Evolutionary conservation across 83 land plant genomes (phyloP).

Genomic region (Picea mariana): DNA sequence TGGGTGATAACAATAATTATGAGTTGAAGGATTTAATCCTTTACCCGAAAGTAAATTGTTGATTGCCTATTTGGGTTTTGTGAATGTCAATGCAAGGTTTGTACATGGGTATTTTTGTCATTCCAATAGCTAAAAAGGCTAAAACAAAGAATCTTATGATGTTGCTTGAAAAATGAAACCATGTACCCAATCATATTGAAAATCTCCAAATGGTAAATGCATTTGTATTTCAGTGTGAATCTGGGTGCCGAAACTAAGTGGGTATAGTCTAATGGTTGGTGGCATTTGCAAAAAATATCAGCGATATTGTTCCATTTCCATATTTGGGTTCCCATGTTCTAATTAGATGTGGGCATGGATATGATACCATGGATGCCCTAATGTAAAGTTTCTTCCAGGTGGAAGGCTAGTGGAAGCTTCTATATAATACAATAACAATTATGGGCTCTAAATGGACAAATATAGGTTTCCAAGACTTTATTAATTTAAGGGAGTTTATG

Average conservation of each 20-base stretch:
- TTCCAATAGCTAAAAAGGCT: constrained; percentile 56
- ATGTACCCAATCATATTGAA: constrained; percentile 63
- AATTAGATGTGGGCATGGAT: not conserved
- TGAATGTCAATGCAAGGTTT: constrained; percentile 11
- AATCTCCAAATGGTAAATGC: constrained; percentile 61
- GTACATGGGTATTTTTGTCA: constrained; percentile 92
- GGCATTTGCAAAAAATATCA: not conserved
- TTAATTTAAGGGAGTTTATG: no score
- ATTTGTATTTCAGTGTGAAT: not conserved
- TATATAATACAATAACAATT: no score
- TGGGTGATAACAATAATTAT: not conserved
- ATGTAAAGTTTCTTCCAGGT: constrained; percentile 39
- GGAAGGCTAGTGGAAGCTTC: constrained; percentile 64
- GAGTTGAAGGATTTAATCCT: not conserved
- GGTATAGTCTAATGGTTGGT: not conserved
- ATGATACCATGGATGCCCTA: no score
- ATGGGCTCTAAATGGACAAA: no score
- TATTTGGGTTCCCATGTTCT: not conserved
- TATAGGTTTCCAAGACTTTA: no score
- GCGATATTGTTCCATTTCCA: not conserved
- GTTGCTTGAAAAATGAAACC: constrained; percentile 72
- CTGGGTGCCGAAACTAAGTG: not conserved
- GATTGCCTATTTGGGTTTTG: not conserved
- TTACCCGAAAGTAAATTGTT: not conserved
- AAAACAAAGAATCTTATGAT: constrained; percentile 64